phyloP scores from a whole-genome alignment of 495 filamentous ascomycete species.

The Trichoderma asperelloides region DNA sequence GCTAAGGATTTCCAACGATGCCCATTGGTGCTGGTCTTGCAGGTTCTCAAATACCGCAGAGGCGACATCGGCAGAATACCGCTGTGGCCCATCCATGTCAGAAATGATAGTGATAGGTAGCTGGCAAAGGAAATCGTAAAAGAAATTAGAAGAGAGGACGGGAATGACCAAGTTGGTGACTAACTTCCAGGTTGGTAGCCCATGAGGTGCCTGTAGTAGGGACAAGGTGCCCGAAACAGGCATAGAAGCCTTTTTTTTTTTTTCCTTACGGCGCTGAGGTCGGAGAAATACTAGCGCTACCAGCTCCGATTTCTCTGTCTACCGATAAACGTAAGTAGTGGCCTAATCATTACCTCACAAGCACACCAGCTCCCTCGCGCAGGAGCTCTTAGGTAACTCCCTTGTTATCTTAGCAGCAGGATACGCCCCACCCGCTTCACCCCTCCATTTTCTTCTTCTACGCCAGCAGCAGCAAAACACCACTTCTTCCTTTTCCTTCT shows the following conservation, averaged over 20 bases:
- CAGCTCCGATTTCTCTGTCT: not conserved
- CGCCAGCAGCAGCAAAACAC: slow-evolving; percentile 1
- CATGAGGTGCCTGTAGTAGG: too few relatives aligned
- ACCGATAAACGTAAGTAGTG: not conserved
- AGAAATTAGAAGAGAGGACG: not conserved
- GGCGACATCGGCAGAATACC: slow-evolving; percentile 31
- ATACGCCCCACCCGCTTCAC: not conserved
- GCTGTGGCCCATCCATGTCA: slow-evolving; percentile 3
- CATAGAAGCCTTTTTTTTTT: slow-evolving; percentile 3
- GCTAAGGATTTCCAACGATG: slow-evolving; percentile 53
- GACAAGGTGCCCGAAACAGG: not conserved
- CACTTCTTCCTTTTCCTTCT: not conserved
- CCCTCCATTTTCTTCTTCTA: slow-evolving; percentile 2
- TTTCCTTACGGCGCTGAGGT: not conserved
- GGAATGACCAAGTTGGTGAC: too few relatives aligned
- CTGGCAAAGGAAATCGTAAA: not conserved
- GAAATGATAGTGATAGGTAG: not conserved
- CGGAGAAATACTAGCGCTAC: not conserved
- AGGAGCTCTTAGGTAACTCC: slow-evolving; percentile 2
- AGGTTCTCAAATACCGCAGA: slow-evolving; percentile 70
- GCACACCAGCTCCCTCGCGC: not conserved
- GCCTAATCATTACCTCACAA: slow-evolving; percentile 3
- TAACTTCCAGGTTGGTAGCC: too few relatives aligned
- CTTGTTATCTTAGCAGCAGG: not conserved
- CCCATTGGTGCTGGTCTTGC: slow-evolving; percentile 83